Evolutionary conservation across 495 filamentous ascomycete species (phyloP), one percentile per base, ranked within the genome.

Genomic region (Barbatosphaeria neglecta): DNA sequence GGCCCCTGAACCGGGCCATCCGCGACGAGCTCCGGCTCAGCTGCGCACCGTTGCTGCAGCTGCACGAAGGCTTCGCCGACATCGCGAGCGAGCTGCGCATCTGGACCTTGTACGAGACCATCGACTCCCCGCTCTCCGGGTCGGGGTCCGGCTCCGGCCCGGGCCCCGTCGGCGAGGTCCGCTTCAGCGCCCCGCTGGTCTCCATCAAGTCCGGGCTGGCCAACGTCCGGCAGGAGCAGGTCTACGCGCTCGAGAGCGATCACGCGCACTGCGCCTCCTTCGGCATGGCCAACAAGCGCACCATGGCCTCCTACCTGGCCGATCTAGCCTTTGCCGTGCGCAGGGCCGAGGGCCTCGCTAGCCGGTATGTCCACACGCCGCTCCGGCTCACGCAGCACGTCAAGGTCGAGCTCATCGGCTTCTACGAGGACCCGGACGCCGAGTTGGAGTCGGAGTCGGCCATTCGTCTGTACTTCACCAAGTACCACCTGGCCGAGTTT

Each of bases 61-160:
- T 82, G 28, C 73, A 78, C 13, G 70, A 75, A 10, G 61, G 70
- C 20, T 85, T 84, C 54, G 72, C 72, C 47, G 65, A 72, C 6
- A 69, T 81, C 15, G 74, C 77, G 2, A 72, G 74, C 31, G 80
- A 83, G 43, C 66, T 83, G 38, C 78, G 76, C 41, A 62, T 85
- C n/a, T 83, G 78, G 75, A 77, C 78, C 4, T 80, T 83, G 23
- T 74, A 80, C 27, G 81, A 84, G 54, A 83, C 76, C 0, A 56
- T 73, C 3, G 81, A 85, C 50, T 81, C 80, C 0, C 64, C 67
- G 7, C 60, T 84, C 31, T 70, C 70, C 4, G 67, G 77, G 16
- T 46, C 65, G 5, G 59, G 59, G 31, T 69, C 70, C 6, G 66
- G 77, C 17, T 46, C 65, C 5, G 59, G 59, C 1, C 51, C 47